Evolutionary conservation across 768 basidiomycete genomes (phyloP).

Genomic region (Panus rudis): DNA sequence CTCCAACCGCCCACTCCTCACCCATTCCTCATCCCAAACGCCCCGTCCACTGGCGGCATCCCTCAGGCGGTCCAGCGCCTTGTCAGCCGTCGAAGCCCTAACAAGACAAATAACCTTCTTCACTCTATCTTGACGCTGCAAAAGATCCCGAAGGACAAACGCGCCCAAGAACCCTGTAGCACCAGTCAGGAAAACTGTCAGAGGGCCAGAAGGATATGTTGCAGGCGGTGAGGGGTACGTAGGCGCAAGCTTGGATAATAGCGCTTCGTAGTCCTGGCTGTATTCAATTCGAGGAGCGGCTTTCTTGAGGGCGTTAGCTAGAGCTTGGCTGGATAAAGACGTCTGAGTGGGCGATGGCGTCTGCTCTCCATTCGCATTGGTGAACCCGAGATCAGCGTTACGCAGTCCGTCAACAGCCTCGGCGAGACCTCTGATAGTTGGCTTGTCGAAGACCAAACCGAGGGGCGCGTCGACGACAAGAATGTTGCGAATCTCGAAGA

Average conservation of each 20-base stretch:
- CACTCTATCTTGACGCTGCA: conserved; percentile 54
- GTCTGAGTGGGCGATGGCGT: neutral
- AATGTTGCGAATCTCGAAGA: conserved; percentile 91
- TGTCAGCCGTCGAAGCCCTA: conserved; percentile 55
- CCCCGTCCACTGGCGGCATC: conserved; percentile 71
- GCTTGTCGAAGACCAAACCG: conserved; percentile 85
- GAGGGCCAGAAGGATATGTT: conserved; percentile 43
- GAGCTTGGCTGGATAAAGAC: no score
- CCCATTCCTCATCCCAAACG: conserved; percentile 88
- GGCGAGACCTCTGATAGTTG: conserved; percentile 77
- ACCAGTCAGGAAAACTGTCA: conserved; percentile 92
- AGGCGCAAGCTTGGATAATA: conserved; percentile 50
- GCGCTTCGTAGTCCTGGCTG: conserved; percentile 64
- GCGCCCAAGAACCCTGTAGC: conserved; percentile 97
- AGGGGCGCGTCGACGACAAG: conserved; percentile 90
- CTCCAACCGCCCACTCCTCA: conserved; percentile 56
- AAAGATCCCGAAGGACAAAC: conserved; percentile 79
- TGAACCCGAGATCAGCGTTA: conserved; percentile 76
- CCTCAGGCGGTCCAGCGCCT: conserved; percentile 62
- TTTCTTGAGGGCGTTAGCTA: neutral
- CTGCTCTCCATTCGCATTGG: conserved; percentile 16
- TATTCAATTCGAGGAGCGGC: conserved; percentile 46
- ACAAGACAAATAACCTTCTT: conserved; percentile 91
- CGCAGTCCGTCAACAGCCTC: conserved; percentile 67
- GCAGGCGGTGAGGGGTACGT: conserved; percentile 56